These are phyloP conservation scores for Ustilago esculenta DNA, from an alignment of 1,284 basidiomycete genomes.

Conservation along the genomic window DNA sequence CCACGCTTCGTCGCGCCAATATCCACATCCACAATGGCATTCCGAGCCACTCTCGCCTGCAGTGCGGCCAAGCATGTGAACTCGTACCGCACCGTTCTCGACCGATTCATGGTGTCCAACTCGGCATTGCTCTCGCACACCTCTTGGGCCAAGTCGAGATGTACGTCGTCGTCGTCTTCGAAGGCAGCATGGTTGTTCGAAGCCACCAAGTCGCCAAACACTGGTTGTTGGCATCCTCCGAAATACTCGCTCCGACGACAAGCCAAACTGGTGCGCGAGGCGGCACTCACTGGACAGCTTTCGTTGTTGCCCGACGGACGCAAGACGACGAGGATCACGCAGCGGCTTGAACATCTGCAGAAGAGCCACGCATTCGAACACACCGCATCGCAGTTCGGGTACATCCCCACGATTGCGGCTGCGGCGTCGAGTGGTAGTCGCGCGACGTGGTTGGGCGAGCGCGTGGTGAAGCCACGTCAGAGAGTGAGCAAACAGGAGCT, in stretches of 20 bases:
- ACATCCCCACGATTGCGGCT: too few species aligned
- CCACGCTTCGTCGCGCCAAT: too few species aligned
- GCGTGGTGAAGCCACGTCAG: conserved; percentile 14
- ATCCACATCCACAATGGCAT: conserved; percentile 32
- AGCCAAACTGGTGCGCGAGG: conserved; percentile 45
- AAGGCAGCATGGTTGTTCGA: conserved; percentile 21
- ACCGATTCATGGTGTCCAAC: conserved; percentile 38
- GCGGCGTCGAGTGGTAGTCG: too few species aligned
- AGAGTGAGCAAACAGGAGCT: conserved; percentile 10
- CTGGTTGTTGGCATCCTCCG: conserved; percentile 52
- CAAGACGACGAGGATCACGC: conserved; percentile 17
- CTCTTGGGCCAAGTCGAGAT: conserved; percentile 4
- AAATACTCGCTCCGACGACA: conserved; percentile 50
- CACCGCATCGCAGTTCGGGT: conserved; percentile 16
- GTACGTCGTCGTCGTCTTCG: background rate
- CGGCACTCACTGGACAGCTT: conserved; percentile 18
- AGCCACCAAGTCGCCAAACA: conserved; percentile 13
- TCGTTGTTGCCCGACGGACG: conserved; percentile 23
- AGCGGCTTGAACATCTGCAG: conserved; percentile 23
- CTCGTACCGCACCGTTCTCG: conserved; percentile 26
- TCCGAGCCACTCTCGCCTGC: conserved; percentile 11
- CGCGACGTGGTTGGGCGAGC: conserved; percentile 3
- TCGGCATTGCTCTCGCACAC: conserved; percentile 1
- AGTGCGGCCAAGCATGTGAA: conserved; percentile 19
- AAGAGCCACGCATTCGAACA: conserved; percentile 26